phyloP scores from a whole-genome alignment of 2,329 filamentous ascomycete species.

The Colletotrichum viniferum region DNA sequence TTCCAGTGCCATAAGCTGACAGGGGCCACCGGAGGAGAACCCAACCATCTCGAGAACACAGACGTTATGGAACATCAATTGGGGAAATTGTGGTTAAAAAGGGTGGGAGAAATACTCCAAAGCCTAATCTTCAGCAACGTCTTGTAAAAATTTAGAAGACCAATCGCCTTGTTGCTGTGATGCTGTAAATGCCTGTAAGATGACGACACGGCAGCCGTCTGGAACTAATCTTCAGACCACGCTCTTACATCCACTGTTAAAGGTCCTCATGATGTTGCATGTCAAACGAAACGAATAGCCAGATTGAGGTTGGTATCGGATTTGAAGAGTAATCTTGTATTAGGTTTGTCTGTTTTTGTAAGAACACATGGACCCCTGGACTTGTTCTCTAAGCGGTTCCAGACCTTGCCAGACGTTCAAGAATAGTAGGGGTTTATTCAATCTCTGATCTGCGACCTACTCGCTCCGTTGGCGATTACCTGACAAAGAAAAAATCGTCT shows the following conservation, averaged over 20 bases:
- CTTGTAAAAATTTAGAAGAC: background rate
- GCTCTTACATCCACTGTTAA: background rate
- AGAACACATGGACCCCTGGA: background rate
- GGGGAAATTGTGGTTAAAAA: background rate
- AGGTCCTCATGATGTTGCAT: background rate
- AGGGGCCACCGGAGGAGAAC: background rate
- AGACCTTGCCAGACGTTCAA: background rate
- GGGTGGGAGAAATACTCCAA: background rate
- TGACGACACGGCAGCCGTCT: background rate
- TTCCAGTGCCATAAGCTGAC: background rate
- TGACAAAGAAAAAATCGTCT: background rate
- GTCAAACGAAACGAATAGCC: background rate
- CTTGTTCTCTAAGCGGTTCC: background rate
- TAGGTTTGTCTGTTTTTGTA: background rate
- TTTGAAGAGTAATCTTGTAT: background rate
- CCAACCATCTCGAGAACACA: background rate
- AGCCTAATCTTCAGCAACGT: background rate
- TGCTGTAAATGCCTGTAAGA: background rate
- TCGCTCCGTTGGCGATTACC: background rate
- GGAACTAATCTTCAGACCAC: background rate
- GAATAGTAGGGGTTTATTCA: background rate
- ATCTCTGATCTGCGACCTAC: background rate
- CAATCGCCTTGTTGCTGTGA: background rate
- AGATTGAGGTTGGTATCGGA: background rate
- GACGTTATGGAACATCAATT: background rate